Conservation (phyloP, 2,329 filamentous ascomycete species). For the Phialemoniopsis sp. region DNA sequence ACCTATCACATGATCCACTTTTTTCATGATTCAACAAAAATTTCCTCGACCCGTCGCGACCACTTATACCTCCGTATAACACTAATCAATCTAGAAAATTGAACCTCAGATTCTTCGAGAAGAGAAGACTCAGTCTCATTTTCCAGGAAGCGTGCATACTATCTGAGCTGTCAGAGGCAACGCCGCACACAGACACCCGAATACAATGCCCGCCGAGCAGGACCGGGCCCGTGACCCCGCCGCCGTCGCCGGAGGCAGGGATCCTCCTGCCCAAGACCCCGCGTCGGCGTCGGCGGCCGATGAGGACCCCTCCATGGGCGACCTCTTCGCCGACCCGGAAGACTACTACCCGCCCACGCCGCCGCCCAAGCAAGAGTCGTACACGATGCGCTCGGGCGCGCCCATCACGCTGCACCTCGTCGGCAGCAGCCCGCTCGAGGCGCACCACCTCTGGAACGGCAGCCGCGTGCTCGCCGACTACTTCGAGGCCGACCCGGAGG, state of each 20-base stretch:
- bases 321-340: slow-evolving; percentile 75
- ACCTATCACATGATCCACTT: background rate
- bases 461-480: slow-evolving; percentile 73
- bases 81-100: no score
- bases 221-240: background rate
- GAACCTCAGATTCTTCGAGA: no score
- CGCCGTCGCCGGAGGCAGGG: no score
- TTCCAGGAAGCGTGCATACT: no score
- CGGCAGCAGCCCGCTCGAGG: slow-evolving; percentile 83
- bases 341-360: slow-evolving; percentile 78
- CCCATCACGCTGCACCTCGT: slow-evolving; percentile 57
- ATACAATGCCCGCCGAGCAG: no score
- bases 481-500: slow-evolving; percentile 62
- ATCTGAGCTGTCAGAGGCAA: no score
- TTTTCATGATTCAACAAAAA: background rate
- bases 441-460: slow-evolving; percentile 89
- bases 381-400: slow-evolving; percentile 60
- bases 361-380: slow-evolving; percentile 67
- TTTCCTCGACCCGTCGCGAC: background rate
- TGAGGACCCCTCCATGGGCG: slow-evolving; percentile 29
- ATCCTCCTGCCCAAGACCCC: background rate
- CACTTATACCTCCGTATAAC: no score
- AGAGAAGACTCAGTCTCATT: no score
- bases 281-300: slow-evolving; percentile 8
- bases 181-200: no score